Conservation (phyloP, 139 green algal species). For the Micractinium sp. region DNA sequence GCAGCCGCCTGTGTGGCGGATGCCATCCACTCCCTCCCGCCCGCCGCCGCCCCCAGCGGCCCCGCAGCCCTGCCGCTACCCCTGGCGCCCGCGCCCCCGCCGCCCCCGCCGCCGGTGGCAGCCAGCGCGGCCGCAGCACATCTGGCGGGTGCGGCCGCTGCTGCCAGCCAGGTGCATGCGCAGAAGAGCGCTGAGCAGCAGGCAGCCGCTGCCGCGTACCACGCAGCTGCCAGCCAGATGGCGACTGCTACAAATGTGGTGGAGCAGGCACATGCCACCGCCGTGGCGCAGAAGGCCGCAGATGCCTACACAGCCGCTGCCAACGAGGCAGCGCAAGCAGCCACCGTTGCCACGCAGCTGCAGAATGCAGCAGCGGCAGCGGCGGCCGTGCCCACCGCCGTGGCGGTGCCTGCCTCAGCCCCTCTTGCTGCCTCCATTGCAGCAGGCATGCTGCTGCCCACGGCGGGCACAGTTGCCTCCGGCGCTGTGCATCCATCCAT, state of each 20-base stretch:
- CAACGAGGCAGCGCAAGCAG: constrained; percentile 13
- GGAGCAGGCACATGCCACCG: background rate
- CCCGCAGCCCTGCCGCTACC: background rate
- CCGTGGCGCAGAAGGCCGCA: constrained; percentile 30
- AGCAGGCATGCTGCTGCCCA: background rate
- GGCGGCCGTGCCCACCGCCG: background rate
- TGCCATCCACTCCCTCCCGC: too few species aligned
- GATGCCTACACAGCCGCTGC: constrained; percentile 18
- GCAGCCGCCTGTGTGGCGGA: background rate
- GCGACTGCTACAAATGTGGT: background rate
- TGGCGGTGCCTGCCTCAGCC: background rate
- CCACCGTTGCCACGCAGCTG: constrained; percentile 10
- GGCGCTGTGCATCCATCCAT: background rate
- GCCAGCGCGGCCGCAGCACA: background rate
- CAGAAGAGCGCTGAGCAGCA: constrained; percentile 32
- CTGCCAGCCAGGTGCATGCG: background rate
- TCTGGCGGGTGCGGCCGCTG: constrained; percentile 9
- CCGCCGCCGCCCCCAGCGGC: too few species aligned
- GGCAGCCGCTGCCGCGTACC: background rate
- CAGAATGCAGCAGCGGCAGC: background rate
- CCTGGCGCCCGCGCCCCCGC: too few species aligned
- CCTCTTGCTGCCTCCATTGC: constrained; percentile 26
- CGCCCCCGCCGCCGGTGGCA: too few species aligned
- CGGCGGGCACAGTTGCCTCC: background rate
- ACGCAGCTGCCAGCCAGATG: constrained; percentile 24